These are phyloP conservation scores for Solanum aculeatissimum DNA, from an alignment of 305 asterid genomes.

Conservation along the genomic window DNA sequence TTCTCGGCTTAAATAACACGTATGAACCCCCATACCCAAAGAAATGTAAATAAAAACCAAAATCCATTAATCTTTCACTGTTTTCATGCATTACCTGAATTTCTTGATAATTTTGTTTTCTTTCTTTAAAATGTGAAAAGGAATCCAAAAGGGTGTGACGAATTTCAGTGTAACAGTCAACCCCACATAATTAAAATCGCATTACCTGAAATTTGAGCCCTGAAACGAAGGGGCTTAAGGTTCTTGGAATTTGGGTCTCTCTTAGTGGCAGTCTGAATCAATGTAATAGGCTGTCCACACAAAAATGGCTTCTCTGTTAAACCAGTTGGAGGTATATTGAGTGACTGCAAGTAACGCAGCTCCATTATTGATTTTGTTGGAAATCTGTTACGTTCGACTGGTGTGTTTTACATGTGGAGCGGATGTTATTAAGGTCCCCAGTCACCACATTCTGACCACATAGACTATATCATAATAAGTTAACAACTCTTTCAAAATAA, in stretches of 20 bases:
- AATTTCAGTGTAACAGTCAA: not conserved
- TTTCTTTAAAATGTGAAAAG: not conserved
- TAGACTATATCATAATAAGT: not conserved
- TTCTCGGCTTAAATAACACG: not conserved
- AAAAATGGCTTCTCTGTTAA: constrained; percentile 37
- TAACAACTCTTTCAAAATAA: not conserved
- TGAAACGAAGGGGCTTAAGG: constrained; percentile 22
- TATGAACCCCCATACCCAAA: not conserved
- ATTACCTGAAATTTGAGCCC: constrained; percentile 50
- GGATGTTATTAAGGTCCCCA: not conserved
- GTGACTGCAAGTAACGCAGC: constrained; percentile 40
- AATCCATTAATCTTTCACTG: not conserved
- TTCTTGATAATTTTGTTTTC: not conserved
- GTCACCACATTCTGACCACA: not conserved
- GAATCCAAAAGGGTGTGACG: not conserved
- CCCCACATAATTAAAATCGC: not conserved
- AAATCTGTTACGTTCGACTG: not conserved
- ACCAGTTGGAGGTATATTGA: constrained; percentile 36
- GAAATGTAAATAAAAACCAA: not conserved
- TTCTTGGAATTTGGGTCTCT: constrained; percentile 19
- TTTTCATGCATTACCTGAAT: not conserved
- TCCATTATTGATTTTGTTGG: constrained; percentile 20
- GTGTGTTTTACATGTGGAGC: not conserved
- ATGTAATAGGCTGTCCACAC: constrained; percentile 19
- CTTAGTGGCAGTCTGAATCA: constrained; percentile 13